A percentile compares a stretch with the other conserved stretches of the same genome.
Conservation (phyloP, 148 eudicot genomes). For the Cornus suecica region DNA sequence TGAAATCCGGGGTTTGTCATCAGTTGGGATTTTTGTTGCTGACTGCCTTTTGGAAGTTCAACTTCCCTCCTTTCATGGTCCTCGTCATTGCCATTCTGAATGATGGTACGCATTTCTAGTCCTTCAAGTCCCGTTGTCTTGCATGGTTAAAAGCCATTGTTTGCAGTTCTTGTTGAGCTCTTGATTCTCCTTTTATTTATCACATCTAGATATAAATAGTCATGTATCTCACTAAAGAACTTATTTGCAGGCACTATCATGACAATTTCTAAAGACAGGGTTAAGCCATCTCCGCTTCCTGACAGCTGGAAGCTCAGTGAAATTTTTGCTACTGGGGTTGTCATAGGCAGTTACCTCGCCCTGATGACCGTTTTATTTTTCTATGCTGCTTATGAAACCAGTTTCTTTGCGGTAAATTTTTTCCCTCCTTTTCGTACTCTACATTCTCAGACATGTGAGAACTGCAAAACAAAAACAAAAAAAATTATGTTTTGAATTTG, state of each 20-base stretch:
- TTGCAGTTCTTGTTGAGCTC: neutral
- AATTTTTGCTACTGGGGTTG: conserved; percentile 71
- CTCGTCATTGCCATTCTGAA: conserved; percentile 81
- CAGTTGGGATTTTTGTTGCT: conserved; percentile 86
- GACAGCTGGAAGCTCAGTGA: conserved; percentile 89
- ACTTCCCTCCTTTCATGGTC: conserved; percentile 88
- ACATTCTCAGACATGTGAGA: neutral
- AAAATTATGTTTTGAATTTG: neutral
- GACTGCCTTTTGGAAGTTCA: conserved; percentile 58
- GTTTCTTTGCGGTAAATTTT: conserved; percentile 53
- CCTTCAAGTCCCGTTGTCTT: neutral
- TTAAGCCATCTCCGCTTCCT: conserved; percentile 81
- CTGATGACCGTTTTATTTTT: conserved; percentile 68
- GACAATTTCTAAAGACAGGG: conserved; percentile 91
- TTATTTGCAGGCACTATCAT: conserved; percentile 62
- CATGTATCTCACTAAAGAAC: neutral
- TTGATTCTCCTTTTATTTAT: neutral
- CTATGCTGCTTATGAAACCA: conserved; percentile 55
- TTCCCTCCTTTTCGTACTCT: neutral
- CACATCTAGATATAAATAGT: conserved; percentile 12
- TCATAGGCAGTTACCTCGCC: conserved; percentile 69
- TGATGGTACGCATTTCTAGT: conserved; percentile 46
- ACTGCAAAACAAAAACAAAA: neutral
- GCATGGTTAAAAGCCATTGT: neutral
- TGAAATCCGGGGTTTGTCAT: neutral